Evolutionary conservation across 306 rosid genomes (phyloP).

Genomic region (Casuarina equisetifolia): DNA sequence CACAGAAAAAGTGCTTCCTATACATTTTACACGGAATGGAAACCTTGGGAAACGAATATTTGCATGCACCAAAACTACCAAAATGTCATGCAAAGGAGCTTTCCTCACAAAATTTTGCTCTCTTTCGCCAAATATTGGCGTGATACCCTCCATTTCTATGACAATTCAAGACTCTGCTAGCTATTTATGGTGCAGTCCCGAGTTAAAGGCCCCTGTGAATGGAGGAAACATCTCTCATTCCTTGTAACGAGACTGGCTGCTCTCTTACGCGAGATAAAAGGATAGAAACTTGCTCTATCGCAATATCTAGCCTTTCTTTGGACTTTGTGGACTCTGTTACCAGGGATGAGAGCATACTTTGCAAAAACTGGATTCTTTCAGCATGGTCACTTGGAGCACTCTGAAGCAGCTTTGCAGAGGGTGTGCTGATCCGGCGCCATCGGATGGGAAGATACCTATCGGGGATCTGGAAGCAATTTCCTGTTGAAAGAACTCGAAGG

Average conservation of each 20-base stretch:
- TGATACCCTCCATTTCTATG: conserved; percentile 13
- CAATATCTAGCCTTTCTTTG: conserved; percentile 73
- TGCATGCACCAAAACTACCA: conserved; percentile 30
- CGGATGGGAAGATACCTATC: conserved; percentile 89
- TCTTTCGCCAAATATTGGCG: conserved; percentile 19
- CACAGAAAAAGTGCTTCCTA: conserved; percentile 26
- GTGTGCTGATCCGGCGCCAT: conserved; percentile 81
- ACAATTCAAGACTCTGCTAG: conserved; percentile 16
- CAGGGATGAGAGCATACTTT: conserved; percentile 71
- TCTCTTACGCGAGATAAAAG: conserved; percentile 76
- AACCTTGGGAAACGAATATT: conserved; percentile 18
- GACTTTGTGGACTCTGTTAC: conserved; percentile 88
- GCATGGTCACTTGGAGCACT: conserved; percentile 54
- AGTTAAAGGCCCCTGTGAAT: conserved; percentile 54
- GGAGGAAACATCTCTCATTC: conserved; percentile 55
- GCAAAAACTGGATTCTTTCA: conserved; percentile 73
- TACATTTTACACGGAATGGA: conserved; percentile 38
- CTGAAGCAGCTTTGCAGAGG: conserved; percentile 60
- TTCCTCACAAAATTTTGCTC: conserved; percentile 11
- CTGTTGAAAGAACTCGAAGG: conserved; percentile 89
- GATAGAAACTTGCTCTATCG: conserved; percentile 73
- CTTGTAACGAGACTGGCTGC: conserved; percentile 67
- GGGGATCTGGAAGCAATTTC: conserved; percentile 92
- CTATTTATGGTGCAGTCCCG: conserved; percentile 10
- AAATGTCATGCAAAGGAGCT: conserved; percentile 24